Evolutionary conservation across 1,139 yeast genomes (phyloP), one percentile per base, ranked within the genome.

Genomic region (Sugiyamaella sp.): DNA sequence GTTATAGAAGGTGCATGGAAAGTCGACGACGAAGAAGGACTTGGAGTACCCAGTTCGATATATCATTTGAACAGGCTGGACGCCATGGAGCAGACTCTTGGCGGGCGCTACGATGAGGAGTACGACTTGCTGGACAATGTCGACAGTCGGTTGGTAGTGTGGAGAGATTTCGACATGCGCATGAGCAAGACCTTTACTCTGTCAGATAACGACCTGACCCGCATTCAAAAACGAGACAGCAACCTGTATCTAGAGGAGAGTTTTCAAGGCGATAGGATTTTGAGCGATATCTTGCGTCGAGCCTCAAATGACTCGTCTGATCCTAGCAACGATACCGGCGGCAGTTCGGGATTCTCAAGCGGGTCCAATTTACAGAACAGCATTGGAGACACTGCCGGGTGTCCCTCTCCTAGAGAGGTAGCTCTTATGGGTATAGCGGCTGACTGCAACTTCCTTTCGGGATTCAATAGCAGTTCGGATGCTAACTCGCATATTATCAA

Each of bases 361-460:
- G 71, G 70, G 16, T 57, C 57, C 17, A 68, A 67, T 48, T 61
- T 72, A 21, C 58, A 61, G 8, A 46, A 59, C 25, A 60, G 70
- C 6, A 59, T 72, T 45, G 75, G 75, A 22, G 63, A 68, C 53
- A 64, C 69, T 2, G 46, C 57, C 1, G 75, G 75, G 5, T 71
- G 75, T 44, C 73, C 75, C n/a, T 56, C 57, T 1, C 64, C 63
- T 16, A 63, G 68, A 25, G 60, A 63, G 50, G 63, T 67, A 25
- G 73, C 75, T 1, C 60, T 70, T 22, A 63, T 73, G 14, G 77
- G 76, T 2, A 61, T 71, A 8, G 75, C 72, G 6, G 75, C 69
- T 1, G 77, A 73, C 58, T 72, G 75, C 58, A 67, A 67, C 55
- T 72, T 63, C 56, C 39, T 71, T 45, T 46, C 61, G n/a, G 56